Base-by-base conservation (phyloP, 2,329 filamentous ascomycete species). In the Waltergamsia citrina region DNA sequence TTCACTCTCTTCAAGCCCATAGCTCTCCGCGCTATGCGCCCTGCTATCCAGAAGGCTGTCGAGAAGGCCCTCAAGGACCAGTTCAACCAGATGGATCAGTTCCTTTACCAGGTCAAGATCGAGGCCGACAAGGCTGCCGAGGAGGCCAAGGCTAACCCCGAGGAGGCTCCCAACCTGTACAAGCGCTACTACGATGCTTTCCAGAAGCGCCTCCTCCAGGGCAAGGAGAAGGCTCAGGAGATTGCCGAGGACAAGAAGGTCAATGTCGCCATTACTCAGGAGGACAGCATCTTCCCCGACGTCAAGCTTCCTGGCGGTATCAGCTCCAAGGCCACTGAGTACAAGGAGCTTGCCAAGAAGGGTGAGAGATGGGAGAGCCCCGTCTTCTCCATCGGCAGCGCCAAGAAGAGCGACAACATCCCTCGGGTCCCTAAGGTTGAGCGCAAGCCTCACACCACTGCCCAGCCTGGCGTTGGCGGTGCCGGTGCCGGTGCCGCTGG, bases 291-390 rank as follows among this genome's bases (percentile, higher is more conserved):
- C 43, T 94, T 98, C 79, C 82, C 85, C 51, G 68, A 90, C 53
- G 80, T 98, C 52, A 71, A 79, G 37, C 70, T 98, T 6, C 87
- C 88, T 18, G 59, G 59, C 17, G 88, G 87, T 36, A 90, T 95
- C 55, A 92, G 84, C 46, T 80, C 77, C 64, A 95, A 94, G 74
- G 88, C 90, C 8, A 93, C 85, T 17, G 86, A 94, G 59, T 96
- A 93, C 71, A 85, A 78, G 63, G 78, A 95, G 16, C 71, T 94
- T 38, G 85, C 90, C 7, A 69, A 67, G 45, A 86, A 92, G 74
- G 92, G 92, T 34, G 84, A 94, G 36, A 81, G 78, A 57, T 98
- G 92, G 92, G 82, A 94, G 68, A 93, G 84, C 40, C 86, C 90
- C 8, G 78, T 98, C 50, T 98, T 98, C 67, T 81, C 77, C 39